Evolutionary conservation across 345 rosid genomes (phyloP).

Genomic region (Kandelia obovata): DNA sequence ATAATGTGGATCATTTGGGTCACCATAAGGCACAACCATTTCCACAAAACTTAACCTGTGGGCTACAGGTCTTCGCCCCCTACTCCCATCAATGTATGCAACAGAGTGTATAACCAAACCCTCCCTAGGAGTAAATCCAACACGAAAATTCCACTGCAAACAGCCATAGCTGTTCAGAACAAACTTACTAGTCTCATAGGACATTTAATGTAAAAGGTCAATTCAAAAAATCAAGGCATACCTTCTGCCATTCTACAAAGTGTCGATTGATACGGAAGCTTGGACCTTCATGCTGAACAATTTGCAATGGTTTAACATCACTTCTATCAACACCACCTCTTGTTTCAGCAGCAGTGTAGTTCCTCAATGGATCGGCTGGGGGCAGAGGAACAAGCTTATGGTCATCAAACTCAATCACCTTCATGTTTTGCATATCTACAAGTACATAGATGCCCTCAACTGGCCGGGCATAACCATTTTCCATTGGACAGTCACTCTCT

Average conservation of each 20-base stretch:
- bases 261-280: constrained; percentile 80
- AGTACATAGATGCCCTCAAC: constrained; percentile 83
- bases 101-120: constrained; percentile 87
- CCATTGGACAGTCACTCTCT: constrained; percentile 92
- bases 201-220: background rate
- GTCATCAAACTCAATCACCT: constrained; percentile 80
- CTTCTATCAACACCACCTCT: constrained; percentile 92
- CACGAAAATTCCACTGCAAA: constrained; percentile 87
- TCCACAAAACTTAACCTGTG: constrained; percentile 90
- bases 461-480: constrained; percentile 95
- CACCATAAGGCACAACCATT: constrained; percentile 97
- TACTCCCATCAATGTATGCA: constrained; percentile 85
- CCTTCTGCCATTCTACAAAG: constrained; percentile 94
- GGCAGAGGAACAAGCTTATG: constrained; percentile 85
- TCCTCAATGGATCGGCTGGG: constrained; percentile 84
- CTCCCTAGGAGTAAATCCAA: constrained; percentile 90
- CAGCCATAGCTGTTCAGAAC: constrained; percentile 20
- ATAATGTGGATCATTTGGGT: constrained; percentile 93
- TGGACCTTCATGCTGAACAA: constrained; percentile 90
- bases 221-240: constrained; percentile 17
- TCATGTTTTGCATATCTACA: constrained; percentile 92
- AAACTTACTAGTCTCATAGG: background rate
- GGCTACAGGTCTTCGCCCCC: constrained; percentile 88
- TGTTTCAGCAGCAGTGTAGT: constrained; percentile 82
- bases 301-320: constrained; percentile 82